Conservation (phyloP, 768 basidiomycete species). For the Amanita inopinata region DNA sequence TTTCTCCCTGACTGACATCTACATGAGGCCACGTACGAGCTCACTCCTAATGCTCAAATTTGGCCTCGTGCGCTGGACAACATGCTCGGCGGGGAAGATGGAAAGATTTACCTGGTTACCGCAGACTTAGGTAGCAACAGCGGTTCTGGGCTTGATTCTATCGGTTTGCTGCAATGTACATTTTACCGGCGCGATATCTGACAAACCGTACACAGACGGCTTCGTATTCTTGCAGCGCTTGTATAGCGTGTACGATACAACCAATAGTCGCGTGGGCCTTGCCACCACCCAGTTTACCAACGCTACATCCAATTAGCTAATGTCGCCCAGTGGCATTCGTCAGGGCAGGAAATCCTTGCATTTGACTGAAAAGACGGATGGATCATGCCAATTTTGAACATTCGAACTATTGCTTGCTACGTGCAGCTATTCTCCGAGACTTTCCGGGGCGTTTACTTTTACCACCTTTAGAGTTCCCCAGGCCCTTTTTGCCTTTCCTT, state of each 20-base stretch:
- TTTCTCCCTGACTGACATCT: no score
- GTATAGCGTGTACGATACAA: conserved; percentile 45
- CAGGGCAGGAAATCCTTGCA: neutral
- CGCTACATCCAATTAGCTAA: conserved; percentile 26
- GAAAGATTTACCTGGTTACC: conserved; percentile 44
- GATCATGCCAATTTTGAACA: neutral
- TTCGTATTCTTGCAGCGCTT: conserved; percentile 52
- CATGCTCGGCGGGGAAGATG: conserved; percentile 37
- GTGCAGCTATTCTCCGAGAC: conserved; percentile 38
- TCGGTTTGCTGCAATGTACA: conserved; percentile 28
- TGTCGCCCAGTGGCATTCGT: neutral
- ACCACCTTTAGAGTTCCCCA: conserved; percentile 20
- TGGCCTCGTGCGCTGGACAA: conserved; percentile 51
- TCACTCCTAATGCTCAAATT: conserved; percentile 54
- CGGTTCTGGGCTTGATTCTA: conserved; percentile 51
- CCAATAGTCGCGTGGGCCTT: conserved; percentile 27
- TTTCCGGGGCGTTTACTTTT: conserved; percentile 50
- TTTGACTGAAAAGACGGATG: no score
- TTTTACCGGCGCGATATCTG: neutral
- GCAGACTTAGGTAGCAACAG: conserved; percentile 38
- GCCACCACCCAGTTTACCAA: conserved; percentile 27
- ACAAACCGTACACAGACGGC: conserved; percentile 29
- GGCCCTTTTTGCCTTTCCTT: conserved; percentile 23
- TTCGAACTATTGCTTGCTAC: conserved; percentile 21
- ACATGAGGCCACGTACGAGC: conserved; percentile 33